Evolutionary conservation across 177 flowering plant genomes (phyloP), one percentile per base, ranked within the genome.

Genomic region (Telopea speciosissima): DNA sequence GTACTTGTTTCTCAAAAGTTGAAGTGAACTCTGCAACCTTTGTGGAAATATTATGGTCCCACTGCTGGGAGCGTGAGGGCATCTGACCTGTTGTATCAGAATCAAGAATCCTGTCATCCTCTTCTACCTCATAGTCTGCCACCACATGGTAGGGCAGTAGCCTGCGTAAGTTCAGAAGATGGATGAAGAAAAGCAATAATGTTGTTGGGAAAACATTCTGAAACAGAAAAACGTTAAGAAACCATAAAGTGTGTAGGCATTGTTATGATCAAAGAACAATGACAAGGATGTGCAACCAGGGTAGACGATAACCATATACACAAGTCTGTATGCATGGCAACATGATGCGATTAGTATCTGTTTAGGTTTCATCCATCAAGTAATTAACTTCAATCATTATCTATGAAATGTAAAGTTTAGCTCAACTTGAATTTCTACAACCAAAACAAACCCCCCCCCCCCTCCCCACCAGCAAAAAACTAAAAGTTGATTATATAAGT

Each of bases 61-160:
- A 95, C 73, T 93, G 99, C 84, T 95, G 99, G 4, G 90, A 84
- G 23, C 99, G 94, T 19, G 98, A 92, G 5, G 81, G 90, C 84
- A 90, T 84, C 75, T 84, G 90, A 21, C 97, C 99, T 13, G 97
- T 91, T 23, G 92, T 85, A 79, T 93, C 99, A 36, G 97, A 89
- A 79, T 93, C 97, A 58, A 95, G 94, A 66, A 95, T 87, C 80
- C 89, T 88, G 81, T 95, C 99, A 79, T 95, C 99, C 75, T 93
- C 98, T 79, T 95, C 99, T 14, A 98, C 98, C 81, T 95, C 99
- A 80, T 95, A 95, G 79, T 95, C 98, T 22, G 99, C 99, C 75
- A 93, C 97, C 4, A 95, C 99, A 82, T 95, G 99, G 78, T 95
- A 95, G 17, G 99, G 97, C 45, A 95, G 81, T 61, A 95, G 76